These are phyloP conservation scores for Nannizziopsis barbatae DNA, from an alignment of 2,329 filamentous ascomycete genomes.

Conservation along the genomic window DNA sequence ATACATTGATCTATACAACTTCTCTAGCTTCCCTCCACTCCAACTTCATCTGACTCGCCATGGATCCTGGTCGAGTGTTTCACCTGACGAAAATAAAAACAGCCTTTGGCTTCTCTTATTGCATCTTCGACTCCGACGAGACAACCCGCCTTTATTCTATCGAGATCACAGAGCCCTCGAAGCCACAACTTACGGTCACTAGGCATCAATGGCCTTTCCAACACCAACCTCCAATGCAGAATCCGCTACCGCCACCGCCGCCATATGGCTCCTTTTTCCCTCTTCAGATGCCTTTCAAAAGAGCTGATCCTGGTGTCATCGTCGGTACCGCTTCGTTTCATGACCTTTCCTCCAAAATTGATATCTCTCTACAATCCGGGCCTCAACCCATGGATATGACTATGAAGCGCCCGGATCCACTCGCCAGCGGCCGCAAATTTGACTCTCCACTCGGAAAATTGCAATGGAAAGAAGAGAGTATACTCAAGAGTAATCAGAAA, in stretches of 20 bases:
- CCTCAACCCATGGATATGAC: constrained; percentile 1
- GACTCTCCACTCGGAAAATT: constrained; percentile 12
- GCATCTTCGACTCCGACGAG: constrained; percentile 6
- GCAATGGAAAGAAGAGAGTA: constrained; percentile 14
- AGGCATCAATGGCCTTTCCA: constrained; percentile 7
- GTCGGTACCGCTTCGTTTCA: constrained; percentile 14
- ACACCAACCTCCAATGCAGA: not conserved
- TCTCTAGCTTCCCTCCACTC: not conserved
- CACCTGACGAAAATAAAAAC: not conserved
- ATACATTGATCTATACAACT: not conserved
- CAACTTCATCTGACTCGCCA: not conserved
- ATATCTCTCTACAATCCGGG: constrained; percentile 8
- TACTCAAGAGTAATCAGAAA: constrained; percentile 12
- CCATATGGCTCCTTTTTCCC: not conserved
- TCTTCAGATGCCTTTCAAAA: not conserved
- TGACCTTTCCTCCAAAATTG: constrained; percentile 15
- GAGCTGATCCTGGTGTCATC: not conserved
- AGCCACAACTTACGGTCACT: constrained; percentile 9
- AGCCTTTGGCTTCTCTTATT: not conserved
- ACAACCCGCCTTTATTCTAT: constrained; percentile 12
- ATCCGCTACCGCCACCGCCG: not conserved
- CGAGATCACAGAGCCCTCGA: constrained; percentile 9
- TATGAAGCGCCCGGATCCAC: constrained; percentile 15
- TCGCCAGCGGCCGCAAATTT: constrained; percentile 13
- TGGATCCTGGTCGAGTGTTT: constrained; percentile 4